phyloP scores from a whole-genome alignment of 2,329 filamentous ascomycete species.

The Aspergillus terreus region DNA sequence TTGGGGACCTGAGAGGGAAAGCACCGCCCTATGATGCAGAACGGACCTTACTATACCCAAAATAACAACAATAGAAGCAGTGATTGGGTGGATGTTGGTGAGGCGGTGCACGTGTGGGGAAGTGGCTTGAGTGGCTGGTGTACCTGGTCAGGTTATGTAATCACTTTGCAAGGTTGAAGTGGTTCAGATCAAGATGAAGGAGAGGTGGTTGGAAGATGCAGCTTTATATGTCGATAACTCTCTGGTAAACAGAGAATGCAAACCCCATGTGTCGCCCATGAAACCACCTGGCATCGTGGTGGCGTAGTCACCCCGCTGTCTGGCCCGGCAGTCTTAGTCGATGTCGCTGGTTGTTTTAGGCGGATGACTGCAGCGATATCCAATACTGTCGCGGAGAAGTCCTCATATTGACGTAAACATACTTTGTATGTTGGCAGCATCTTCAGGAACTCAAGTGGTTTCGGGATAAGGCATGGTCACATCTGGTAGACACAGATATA shows the following conservation, averaged over 20 bases:
- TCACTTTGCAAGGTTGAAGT: not conserved
- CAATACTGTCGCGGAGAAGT: not conserved
- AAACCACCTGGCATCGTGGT: slow-evolving; percentile 1
- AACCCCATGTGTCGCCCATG: not conserved
- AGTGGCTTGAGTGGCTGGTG: slow-evolving; percentile 3
- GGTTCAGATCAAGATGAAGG: not conserved
- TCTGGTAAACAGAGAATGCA: not conserved
- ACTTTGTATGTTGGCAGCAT: no score
- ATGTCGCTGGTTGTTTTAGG: slow-evolving; percentile 5
- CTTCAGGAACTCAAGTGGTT: no score
- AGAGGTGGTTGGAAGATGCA: not conserved
- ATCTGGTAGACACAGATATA: not conserved
- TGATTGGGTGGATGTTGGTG: slow-evolving; percentile 17
- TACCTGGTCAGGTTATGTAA: slow-evolving; percentile 2
- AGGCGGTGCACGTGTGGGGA: slow-evolving; percentile 7
- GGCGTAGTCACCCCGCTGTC: slow-evolving; percentile 14
- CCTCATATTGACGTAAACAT: no score
- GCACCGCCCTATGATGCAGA: not conserved
- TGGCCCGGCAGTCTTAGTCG: slow-evolving; percentile 6
- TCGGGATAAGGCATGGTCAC: no score
- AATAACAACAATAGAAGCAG: slow-evolving; percentile 17
- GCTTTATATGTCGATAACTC: not conserved
- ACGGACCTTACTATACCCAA: slow-evolving; percentile 11
- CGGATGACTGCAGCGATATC: slow-evolving; percentile 10
- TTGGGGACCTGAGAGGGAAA: slow-evolving; percentile 6